Conservation (phyloP, 1,139 yeast genomes). For the Taiozyma sp. region DNA sequence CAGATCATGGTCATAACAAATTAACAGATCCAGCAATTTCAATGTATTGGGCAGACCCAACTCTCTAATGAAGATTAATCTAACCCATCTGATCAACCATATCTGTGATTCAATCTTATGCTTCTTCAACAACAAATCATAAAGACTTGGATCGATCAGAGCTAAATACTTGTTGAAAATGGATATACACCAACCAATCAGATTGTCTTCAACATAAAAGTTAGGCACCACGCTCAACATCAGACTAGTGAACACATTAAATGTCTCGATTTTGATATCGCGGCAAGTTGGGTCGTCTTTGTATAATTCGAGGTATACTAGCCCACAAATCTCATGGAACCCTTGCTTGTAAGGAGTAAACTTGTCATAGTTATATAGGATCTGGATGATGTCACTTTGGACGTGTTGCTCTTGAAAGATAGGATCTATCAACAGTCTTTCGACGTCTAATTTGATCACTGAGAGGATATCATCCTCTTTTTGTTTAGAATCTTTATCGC, state of each 20-base stretch:
- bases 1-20: conserved; percentile 33
- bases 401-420: conserved; percentile 36
- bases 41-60: conserved; percentile 45
- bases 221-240: conserved; percentile 31
- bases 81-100: conserved; percentile 64
- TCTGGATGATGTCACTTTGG: conserved; percentile 43
- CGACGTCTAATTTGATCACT: conserved; percentile 59
- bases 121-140: conserved; percentile 42
- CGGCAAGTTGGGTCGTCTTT: conserved; percentile 30
- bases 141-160: conserved; percentile 33
- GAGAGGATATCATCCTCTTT: conserved; percentile 26
- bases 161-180: conserved; percentile 45
- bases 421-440: conserved; percentile 54
- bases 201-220: conserved; percentile 28
- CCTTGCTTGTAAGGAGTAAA: conserved; percentile 65
- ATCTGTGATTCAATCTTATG: conserved; percentile 54
- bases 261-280: conserved; percentile 21
- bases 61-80: conserved; percentile 56
- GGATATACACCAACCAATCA: conserved; percentile 30
- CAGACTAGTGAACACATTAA: conserved; percentile 27
- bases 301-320: conserved; percentile 47
- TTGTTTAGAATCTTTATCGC: not conserved
- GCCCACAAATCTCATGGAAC: conserved; percentile 62
- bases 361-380: conserved; percentile 45
- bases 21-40: conserved; percentile 55